phyloP scores from a whole-genome alignment of 164 flowering plant species.

The Hamamelis virginiana region DNA sequence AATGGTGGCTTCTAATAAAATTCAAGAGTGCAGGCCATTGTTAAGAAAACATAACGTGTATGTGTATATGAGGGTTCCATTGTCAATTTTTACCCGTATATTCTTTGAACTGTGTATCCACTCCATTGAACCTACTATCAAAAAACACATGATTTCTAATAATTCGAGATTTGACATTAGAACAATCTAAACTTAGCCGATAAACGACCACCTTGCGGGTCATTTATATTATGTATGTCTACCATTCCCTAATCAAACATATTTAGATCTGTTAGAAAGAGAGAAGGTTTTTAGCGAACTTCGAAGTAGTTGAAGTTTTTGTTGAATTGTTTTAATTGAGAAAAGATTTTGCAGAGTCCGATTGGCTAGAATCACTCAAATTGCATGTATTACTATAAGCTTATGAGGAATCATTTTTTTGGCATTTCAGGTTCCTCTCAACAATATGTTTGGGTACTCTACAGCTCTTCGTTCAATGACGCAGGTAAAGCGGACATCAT shows the following conservation, averaged over 20 bases:
- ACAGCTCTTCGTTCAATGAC: slow-evolving; percentile 98
- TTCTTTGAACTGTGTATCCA: no score
- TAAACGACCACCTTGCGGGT: background rate
- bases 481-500: slow-evolving; percentile 48
- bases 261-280: no score
- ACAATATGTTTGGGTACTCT: slow-evolving; percentile 99
- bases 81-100: no score
- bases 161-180: background rate
- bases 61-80: no score
- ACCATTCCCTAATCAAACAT: background rate
- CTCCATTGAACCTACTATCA: background rate
- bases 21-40: no score
- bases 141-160: background rate
- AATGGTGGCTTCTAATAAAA: no score
- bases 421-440: slow-evolving; percentile 81
- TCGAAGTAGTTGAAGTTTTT: background rate
- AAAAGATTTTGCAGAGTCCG: background rate
- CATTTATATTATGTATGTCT: background rate
- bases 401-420: slow-evolving; percentile 8
- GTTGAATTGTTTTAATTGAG: background rate
- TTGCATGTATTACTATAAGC: background rate
- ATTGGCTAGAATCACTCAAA: background rate
- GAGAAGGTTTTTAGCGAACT: no score
- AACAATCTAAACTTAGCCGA: background rate
- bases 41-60: no score